Base-by-base conservation (phyloP, 1,284 basidiomycete genomes). In the Fomitopsis schrenkii region DNA sequence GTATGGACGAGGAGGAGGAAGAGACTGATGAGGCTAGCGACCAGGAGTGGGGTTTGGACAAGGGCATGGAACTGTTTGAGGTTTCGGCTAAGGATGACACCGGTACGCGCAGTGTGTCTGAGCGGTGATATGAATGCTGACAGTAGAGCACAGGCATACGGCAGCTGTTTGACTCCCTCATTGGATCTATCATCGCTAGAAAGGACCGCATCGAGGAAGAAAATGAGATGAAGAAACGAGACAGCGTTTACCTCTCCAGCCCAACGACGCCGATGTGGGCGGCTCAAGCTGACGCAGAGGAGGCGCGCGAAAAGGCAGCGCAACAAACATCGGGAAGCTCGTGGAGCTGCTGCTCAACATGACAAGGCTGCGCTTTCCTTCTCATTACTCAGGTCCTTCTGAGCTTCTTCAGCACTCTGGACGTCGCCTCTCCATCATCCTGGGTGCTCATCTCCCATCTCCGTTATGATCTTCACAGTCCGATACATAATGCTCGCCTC, bases 41-140 rank as follows among this genome's bases (percentile, higher is more conserved):
- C 55, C 76, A 79, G 48, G 87, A 92, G 67, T 92, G 89, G 88
- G 90, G 90, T 9, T 79, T 91, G 44, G 84, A 81, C 70, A 89
- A 88, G 69, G 89, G 85, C 61, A 92, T 93, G 87, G 87, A 90
- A 69, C 79, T 94, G 17, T 91, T 91, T 65, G 92, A 95, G 71
- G 91, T 94, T 33, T 93, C 90, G 59, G 88, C 92, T 60, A 94
- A 93, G 75, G 91, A 94, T 70, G 88, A 91, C 70, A 72, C 76
- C 53, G 93, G 92, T 93, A 64, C 68, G 87, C 73, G 46, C 54
- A 48, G 60, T 62, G 50, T 62, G 19, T 46, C 63, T 63, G 48
- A 63, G 48, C 38, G 15, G 44, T 62, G 26, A 19, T 59, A 48
- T 55, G 59, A 8, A 64, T 57, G 19, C 54, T 42, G 33, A 56